Evolutionary conservation across 768 basidiomycete species (phyloP), one percentile per base, ranked within the genome.

Genomic region (Xerocomellus amylosporus): DNA sequence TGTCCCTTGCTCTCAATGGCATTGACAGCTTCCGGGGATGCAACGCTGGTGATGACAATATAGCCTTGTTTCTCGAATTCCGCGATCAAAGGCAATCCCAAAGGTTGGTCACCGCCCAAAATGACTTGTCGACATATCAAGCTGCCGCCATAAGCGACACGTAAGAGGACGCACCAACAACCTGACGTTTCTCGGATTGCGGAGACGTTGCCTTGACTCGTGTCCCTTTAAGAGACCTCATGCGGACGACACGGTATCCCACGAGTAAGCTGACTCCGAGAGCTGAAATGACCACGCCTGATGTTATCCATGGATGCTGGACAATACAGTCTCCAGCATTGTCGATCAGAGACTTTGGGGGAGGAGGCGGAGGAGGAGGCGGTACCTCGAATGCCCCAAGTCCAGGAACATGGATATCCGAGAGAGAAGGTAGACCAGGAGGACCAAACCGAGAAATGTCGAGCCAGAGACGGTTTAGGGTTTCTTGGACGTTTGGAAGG

Each of bases 401-500:
- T 34, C 79, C 79, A 17, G 87, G 85, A 43, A 88, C 72, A 60
- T 73, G 79, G 50, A 90, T 77, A 42, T 80, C 79, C 12, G 76
- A 74, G 20, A 81, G 63, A 46, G 71, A 51, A 20, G 77, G 71
- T 13, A 76, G 54, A n/a, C 69, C 67, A 55, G 74, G 70, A 17
- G 87, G 89, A 22, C 91, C 90, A 67, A 88, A 91, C 53, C 91
- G 85, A 44, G 87, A 79, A 56, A 93, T 82, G 64, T 93, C 90
- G 22, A 82, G 71, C 87, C 88, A 91, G 52, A 92, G 75, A 24
- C 84, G 79, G 59, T 87, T 79, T 20, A 85, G 70, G 30, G 82
- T 78, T 55, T 90, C 86, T 53, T 82, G 80, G 44, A 90, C 73
- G 59, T 77, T 81, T 38, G 85, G 83, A 43, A 90, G 72, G 61